Evolutionary conservation across 345 rosid genomes (phyloP).

Genomic region (Melaleuca alternifolia): DNA sequence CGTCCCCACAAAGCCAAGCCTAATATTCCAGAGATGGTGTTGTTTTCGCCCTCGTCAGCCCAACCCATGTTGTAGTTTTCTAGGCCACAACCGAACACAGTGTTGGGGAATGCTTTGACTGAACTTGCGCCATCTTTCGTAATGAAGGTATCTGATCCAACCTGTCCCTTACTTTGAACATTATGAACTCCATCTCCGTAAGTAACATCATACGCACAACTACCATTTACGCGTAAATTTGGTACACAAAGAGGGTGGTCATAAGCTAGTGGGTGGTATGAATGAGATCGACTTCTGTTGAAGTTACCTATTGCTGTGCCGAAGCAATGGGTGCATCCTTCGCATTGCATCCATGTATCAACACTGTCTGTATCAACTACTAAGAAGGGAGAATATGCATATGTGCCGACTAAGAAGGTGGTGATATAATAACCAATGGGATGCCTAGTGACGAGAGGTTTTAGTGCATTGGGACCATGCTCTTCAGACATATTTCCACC

Average conservation of each 20-base stretch:
- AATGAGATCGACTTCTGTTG: neutral
- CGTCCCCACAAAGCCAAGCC: neutral
- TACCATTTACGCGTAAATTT: neutral
- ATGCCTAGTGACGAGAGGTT: neutral
- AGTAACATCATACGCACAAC: neutral
- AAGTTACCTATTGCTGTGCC: neutral
- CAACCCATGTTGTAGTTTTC: neutral
- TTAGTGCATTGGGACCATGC: neutral
- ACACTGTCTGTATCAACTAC: neutral
- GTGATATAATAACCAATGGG: neutral
- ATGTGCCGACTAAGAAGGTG: accelerated
- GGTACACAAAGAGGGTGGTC: neutral
- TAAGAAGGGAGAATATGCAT: neutral
- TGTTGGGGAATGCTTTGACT: neutral
- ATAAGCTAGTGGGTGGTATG: neutral
- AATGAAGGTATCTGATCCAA: neutral
- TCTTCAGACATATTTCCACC: neutral
- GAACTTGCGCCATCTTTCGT: neutral
- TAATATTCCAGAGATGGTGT: neutral
- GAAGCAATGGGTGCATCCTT: neutral
- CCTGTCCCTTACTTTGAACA: neutral
- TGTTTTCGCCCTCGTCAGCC: neutral
- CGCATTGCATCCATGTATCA: neutral
- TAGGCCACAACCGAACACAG: neutral
- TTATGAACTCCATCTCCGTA: neutral